A percentile compares a stretch with the other conserved stretches of the same genome.
phyloP scores from a whole-genome alignment of 148 eudicot species.

The Silene latifolia region DNA sequence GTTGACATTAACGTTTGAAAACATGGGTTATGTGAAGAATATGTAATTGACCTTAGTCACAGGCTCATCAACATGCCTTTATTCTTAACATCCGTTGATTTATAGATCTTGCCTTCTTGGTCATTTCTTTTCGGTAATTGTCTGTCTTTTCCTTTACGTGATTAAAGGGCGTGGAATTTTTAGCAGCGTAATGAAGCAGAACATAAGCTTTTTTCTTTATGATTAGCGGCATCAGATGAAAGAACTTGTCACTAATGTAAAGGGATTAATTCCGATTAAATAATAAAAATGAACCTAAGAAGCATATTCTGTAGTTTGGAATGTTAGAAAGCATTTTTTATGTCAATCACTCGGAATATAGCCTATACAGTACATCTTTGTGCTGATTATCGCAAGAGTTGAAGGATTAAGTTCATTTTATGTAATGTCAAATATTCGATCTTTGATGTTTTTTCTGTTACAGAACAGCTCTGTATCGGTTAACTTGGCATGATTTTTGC shows the following conservation, averaged over 20 bases:
- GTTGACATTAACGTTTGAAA: conserved; percentile 32
- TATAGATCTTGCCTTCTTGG: not conserved
- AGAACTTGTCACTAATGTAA: not conserved
- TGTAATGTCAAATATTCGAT: conserved; percentile 6
- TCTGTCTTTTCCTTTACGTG: not conserved
- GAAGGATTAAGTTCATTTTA: conserved; percentile 2
- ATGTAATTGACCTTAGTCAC: conserved; percentile 19
- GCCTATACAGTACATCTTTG: not conserved
- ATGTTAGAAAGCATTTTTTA: conserved; percentile 1
- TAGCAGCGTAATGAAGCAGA: conserved; percentile 18
- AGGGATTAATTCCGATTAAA: not conserved
- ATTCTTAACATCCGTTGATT: too few species aligned
- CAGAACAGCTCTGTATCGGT: not conserved
- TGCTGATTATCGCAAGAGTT: conserved; percentile 2
- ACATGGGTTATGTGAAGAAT: conserved; percentile 21
- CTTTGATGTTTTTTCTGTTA: not conserved
- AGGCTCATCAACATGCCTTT: conserved; percentile 9
- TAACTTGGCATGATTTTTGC: not conserved
- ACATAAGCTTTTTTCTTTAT: conserved; percentile 10
- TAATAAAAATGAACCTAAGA: not conserved
- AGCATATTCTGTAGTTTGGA: conserved; percentile 23
- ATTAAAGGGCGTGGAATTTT: conserved; percentile 18
- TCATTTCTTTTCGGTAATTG: not conserved
- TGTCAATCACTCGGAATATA: conserved; percentile 2
- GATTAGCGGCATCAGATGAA: conserved; percentile 16